Evolutionary conservation across 2,329 filamentous ascomycete genomes (phyloP).

Genomic region (Cercospora beticola): DNA sequence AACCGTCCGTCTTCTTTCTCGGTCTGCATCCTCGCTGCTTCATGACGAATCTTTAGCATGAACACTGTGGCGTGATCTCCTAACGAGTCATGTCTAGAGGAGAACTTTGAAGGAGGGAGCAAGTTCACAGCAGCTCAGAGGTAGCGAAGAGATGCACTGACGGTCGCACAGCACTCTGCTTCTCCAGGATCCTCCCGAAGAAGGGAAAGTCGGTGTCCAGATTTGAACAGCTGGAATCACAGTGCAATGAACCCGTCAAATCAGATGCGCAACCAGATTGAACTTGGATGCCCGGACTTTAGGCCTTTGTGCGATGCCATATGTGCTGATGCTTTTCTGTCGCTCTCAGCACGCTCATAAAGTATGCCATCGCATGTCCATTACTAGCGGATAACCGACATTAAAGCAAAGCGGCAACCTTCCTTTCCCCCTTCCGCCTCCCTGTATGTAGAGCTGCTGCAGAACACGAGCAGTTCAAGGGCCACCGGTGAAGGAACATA

Average conservation of each 20-base stretch:
- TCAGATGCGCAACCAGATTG: conserved; percentile 5
- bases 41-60: conserved; percentile 13
- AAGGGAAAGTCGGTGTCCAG: conserved; percentile 15
- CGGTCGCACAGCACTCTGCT: conserved; percentile 7
- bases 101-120: conserved; percentile 6
- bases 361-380: conserved; percentile 6
- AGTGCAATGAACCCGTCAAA: conserved; percentile 16
- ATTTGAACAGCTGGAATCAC: conserved; percentile 7
- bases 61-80: not conserved
- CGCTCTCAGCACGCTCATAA: conserved; percentile 3
- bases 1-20: not conserved
- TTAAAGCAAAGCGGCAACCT: not conserved
- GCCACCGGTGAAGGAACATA: not conserved
- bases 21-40: not conserved
- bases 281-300: conserved; percentile 11
- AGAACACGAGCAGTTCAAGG: not conserved
- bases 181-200: conserved; percentile 16
- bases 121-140: conserved; percentile 15
- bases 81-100: conserved; percentile 1
- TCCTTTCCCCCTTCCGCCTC: not conserved
- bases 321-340: too few relatives aligned
- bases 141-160: conserved; percentile 6
- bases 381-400: not conserved
- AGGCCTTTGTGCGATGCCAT: not conserved
- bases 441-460: not conserved